Evolutionary conservation across 805 yeast genomes (phyloP), one percentile per base, ranked within the genome.

Genomic region (Cyberlindnera nakhonratchasimensis): DNA sequence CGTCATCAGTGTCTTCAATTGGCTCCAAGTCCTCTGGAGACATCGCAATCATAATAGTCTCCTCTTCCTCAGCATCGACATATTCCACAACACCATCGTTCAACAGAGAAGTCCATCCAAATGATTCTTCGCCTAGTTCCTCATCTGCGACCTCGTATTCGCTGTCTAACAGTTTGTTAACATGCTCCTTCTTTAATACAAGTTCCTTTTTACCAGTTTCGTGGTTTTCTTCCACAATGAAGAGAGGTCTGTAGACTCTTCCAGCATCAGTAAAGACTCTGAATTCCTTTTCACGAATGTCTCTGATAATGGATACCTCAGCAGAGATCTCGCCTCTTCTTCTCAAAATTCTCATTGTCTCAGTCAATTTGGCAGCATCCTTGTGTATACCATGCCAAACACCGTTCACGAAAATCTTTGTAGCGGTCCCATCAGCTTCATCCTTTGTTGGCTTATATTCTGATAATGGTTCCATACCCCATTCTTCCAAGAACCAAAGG

Each of bases 361-460:
- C 90, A 43, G 87, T 91, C 59, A 93, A 76, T 62, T 80, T 78
- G n/a, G 90, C 86, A 28, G 99, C 97, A 54, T 91, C 96, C 69
- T 96, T 80, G 62, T 91, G 98, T 29, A 95, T 91, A 70, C 99
- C 99, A 39, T 90, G 95, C 99, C 99, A 93, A 42, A 91, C 96
- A 75, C 99, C 99, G 61, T 93, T 93, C 40, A 93, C 95, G 63
- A 93, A 93, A 41, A 93, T 90, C 66, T 96, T 79, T 2, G 97
- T 90, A 23, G 95, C 88, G 60, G 96, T 89, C 18, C 25, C 37
- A 25, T 95, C 87, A 61, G 86, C 87, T 33, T 91, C 90, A 41
- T 88, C 82, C 51, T 87, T 87, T 47, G 87, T 88, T 25, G 99
- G 98, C 42, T 86, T 89, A 62, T 87, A 93, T 61, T 90, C 96